A percentile compares a stretch with the other conserved stretches of the same genome.
Conservation (phyloP, 345 rosid species). For the Corymbia maculata region DNA sequence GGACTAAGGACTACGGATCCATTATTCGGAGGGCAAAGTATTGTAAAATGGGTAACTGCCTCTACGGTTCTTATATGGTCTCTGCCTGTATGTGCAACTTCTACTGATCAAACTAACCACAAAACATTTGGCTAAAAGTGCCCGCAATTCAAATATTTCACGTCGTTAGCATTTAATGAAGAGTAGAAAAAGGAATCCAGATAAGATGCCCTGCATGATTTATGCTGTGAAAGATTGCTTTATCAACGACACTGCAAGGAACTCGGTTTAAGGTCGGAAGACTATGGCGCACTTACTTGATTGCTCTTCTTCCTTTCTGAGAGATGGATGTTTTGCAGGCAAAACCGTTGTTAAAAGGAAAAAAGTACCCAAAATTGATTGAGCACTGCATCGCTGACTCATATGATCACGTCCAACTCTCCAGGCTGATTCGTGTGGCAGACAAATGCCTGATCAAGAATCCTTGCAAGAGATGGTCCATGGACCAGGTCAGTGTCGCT, state of each 20-base stretch:
- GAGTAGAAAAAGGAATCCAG: background rate
- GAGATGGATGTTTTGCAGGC: conserved; percentile 20
- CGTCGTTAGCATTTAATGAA: background rate
- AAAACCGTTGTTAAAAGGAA: conserved; percentile 38
- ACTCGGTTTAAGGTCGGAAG: background rate
- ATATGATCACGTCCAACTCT: conserved; percentile 49
- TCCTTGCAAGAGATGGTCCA: conserved; percentile 34
- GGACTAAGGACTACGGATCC: conserved; percentile 47
- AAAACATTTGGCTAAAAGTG: background rate
- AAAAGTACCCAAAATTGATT: conserved; percentile 39
- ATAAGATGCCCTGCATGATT: background rate
- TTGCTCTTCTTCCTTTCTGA: background rate
- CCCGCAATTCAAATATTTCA: background rate
- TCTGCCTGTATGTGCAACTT: background rate
- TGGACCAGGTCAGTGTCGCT: conserved; percentile 19
- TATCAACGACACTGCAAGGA: background rate
- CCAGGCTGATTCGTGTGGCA: conserved; percentile 53
- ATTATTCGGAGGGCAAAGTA: conserved; percentile 39
- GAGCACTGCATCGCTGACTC: conserved; percentile 32
- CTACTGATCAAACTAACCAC: background rate
- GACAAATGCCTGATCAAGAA: conserved; percentile 48
- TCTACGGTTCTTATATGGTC: background rate
- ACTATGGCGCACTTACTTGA: background rate
- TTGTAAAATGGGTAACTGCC: conserved; percentile 46
- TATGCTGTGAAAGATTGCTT: background rate